Base-by-base conservation (phyloP, 148 eudicot species). In the Polygonum maritimum region DNA sequence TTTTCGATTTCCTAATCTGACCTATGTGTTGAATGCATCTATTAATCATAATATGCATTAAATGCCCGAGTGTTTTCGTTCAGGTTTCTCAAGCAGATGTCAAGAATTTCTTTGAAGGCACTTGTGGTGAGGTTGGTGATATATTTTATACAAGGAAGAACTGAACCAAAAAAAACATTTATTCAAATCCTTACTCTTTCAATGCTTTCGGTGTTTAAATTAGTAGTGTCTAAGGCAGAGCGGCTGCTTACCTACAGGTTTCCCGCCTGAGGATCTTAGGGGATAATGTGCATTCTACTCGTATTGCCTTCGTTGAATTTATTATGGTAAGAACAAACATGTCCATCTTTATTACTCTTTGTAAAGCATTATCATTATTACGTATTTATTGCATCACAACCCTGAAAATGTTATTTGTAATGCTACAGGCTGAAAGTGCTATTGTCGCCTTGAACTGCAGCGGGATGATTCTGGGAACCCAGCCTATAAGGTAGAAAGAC, bases 291-390 rank as follows among this genome's bases (percentile, higher is more conserved):
- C 98, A 94, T 82, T 88, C 95, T 52, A 94, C 97, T 22, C 90
- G 93, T n/a, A 94, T 94, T 80, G 97, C 97, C 76, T 94, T 94
- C 84, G 98, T 94, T 78, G 98, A 94, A 75, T 94, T 94, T 79
- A 71, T 71, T 70, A 80, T 85, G 85, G 98, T 94, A 80, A 81
- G 88, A n/a, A 10, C 57, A 45, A 6, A 44, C 31, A 26, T 8
- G 9, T 44, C 10, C 10, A 10, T 44, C 9, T 44, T 8, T 6
- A 44, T 57, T 22, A 16, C 21, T 13, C 26, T 16, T 57, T 9
- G 10, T 16, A 57, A 57, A 22, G 63, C 57, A 16, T 51, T n/a
- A 14, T 15, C 21, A 15, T 51, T 6, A 41, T 41, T 5, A 41
- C 9, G 9, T 3, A 22, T 13, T 11, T 7, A 7, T 10, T 69